Conservation (phyloP, 768 basidiomycete genomes). For the Boletus patriciae region DNA sequence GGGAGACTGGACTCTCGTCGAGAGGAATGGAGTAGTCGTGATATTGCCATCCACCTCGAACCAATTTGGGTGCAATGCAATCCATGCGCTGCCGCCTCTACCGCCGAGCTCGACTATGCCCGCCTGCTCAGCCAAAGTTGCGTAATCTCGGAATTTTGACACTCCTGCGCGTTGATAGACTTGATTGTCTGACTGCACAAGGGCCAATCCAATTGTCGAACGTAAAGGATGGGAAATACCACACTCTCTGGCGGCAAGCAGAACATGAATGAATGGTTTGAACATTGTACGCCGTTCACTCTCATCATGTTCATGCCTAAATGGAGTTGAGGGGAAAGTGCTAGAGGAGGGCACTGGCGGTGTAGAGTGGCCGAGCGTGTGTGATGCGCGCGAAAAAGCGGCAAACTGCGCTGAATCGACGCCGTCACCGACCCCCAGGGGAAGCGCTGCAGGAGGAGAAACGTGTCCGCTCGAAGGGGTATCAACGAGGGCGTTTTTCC, state of each 20-base stretch:
- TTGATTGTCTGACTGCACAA: slow-evolving; percentile 29
- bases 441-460: not conserved
- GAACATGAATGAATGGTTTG: slow-evolving; percentile 24
- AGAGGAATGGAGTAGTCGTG: not conserved
- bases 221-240: slow-evolving; percentile 40
- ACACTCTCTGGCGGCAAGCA: slow-evolving; percentile 25
- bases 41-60: slow-evolving; percentile 3
- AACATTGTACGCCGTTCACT: slow-evolving; percentile 23
- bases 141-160: slow-evolving; percentile 28
- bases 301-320: not conserved
- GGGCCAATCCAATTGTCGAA: slow-evolving; percentile 37
- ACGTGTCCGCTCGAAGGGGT: slow-evolving; percentile 1
- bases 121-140: slow-evolving; percentile 26
- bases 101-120: slow-evolving; percentile 29
- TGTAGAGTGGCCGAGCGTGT: slow-evolving; percentile 1
- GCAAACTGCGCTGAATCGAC: slow-evolving; percentile 3
- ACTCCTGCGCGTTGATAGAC: slow-evolving; percentile 29
- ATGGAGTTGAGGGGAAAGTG: slow-evolving; percentile 5
- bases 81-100: slow-evolving; percentile 20
- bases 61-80: slow-evolving; percentile 30
- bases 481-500: slow-evolving; percentile 4
- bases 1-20: slow-evolving; percentile 12
- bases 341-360: slow-evolving; percentile 2
- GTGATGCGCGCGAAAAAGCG: slow-evolving; percentile 3
- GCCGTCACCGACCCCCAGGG: not conserved